Evolutionary conservation across 305 asterid genomes (phyloP).

Genomic region (Fraxinus floribunda): DNA sequence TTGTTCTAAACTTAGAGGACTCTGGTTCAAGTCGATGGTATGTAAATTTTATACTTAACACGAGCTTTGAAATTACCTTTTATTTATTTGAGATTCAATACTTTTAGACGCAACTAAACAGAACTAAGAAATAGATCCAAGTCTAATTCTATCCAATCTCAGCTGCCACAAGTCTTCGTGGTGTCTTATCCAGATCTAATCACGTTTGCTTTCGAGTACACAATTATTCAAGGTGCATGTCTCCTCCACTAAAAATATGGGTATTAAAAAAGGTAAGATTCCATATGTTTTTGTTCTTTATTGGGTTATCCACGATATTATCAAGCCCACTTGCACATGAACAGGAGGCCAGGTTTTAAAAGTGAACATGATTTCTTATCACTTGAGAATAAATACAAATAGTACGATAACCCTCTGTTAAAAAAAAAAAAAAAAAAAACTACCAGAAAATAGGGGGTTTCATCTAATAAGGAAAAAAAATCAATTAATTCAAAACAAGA

Average conservation of each 20-base stretch:
- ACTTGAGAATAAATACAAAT: background rate
- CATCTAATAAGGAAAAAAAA: background rate
- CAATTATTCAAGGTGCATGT: slow-evolving; percentile 5
- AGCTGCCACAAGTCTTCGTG: background rate
- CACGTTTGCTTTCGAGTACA: background rate
- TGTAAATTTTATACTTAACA: background rate
- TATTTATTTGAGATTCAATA: background rate
- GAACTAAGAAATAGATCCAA: background rate
- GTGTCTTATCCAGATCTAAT: slow-evolving; percentile 1
- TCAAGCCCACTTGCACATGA: slow-evolving; percentile 24
- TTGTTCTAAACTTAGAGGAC: background rate
- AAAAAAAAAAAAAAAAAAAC: background rate
- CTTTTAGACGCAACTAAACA: background rate
- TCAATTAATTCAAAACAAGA: background rate
- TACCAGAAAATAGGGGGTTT: background rate
- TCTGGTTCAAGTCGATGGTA: background rate
- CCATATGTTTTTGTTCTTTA: slow-evolving; percentile 35
- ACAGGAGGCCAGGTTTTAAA: background rate
- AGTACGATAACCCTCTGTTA: background rate
- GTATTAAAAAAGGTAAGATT: slow-evolving; percentile 29
- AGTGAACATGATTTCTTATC: background rate
- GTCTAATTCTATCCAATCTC: background rate
- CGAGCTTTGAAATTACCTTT: background rate
- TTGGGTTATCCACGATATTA: slow-evolving; percentile 21
- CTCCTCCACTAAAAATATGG: slow-evolving; percentile 20